These are phyloP conservation scores for Penicillium ucsense DNA, from an alignment of 495 filamentous ascomycete genomes.

Conservation along the genomic window DNA sequence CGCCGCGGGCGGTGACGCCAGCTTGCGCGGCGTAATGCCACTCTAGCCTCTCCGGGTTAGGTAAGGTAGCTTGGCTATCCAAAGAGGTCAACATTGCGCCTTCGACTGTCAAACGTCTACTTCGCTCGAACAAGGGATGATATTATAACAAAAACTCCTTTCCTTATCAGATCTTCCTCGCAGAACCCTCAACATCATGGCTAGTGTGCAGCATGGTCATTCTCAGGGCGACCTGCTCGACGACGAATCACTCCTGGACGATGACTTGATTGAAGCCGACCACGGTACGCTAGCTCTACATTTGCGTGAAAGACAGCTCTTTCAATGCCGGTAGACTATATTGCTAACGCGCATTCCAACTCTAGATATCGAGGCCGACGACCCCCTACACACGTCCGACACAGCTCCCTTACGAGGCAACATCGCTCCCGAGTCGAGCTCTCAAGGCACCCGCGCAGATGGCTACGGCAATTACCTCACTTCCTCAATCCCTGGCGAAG, in stretches of 20 bases:
- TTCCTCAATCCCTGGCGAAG: conserved; percentile 82
- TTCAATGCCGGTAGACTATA: neutral
- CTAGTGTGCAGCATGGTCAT: conserved; percentile 32
- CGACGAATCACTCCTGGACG: conserved; percentile 65
- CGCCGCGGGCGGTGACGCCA: conserved; percentile 11
- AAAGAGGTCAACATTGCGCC: conserved; percentile 8
- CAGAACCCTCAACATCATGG: conserved; percentile 25
- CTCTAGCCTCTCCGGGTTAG: conserved; percentile 34
- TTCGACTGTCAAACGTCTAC: neutral
- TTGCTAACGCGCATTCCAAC: conserved; percentile 5
- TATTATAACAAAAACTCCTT: neutral
- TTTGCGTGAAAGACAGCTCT: neutral
- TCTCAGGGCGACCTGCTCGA: conserved; percentile 27
- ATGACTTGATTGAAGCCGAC: conserved; percentile 92
- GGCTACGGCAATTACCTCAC: conserved; percentile 59
- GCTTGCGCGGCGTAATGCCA: conserved; percentile 31
- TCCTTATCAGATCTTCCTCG: too few relatives aligned
- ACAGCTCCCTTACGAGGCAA: conserved; percentile 72
- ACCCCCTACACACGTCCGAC: conserved; percentile 66
- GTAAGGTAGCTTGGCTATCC: conserved; percentile 12
- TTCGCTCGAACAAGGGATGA: conserved; percentile 4
- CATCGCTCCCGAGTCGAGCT: conserved; percentile 49
- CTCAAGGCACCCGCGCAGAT: conserved; percentile 34
- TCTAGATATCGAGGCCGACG: conserved; percentile 79
- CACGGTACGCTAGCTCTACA: conserved; percentile 53